Base-by-base conservation (phyloP, 345 rosid genomes). In the Citrus hindsii region DNA sequence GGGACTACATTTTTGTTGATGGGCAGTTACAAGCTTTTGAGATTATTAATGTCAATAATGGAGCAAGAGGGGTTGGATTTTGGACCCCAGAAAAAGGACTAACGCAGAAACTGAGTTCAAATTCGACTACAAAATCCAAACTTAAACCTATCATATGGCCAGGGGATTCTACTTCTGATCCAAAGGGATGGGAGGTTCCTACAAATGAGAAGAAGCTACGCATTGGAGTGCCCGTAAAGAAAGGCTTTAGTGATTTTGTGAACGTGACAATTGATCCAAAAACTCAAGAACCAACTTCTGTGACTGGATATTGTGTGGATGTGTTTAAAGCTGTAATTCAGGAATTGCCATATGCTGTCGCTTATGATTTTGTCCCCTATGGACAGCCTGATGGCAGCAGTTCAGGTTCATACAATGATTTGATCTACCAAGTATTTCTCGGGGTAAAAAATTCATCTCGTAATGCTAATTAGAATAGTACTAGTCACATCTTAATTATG, bases 171-270 rank as follows among this genome's bases (percentile, higher is more conserved):
- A 58, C n/a, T 30, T 58, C 58, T 14, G 65, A 33, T 67, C 91
- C 92, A 0, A 88, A 21, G 75, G 93, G 92, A 3, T 87, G 90
- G 90, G 83, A 84, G 70, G 70, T 85, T 3, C 93, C 92, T 1
- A 87, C 89, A 5, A 87, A 82, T 9, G 84, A 80, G 68, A 86
- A 80, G 69, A 86, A 7, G 81, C 40, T 91, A 69, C 76, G 38
- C 3, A 82, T 90, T 12, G 89, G 87, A 46, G 89, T 91, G 22
- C 92, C 93, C 5, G 67, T 74, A 37, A 87, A 67, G 56, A 2
- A 2, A 0, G 91, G 90, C 12, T 90, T 65, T 65, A 82, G 22
- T 1, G 82, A 84, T 14, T 86, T 91, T 9, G 84, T 90, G 35
- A 69, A 73, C n/a, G 90, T 86, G 30, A 76, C 38, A 24, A 42